Evolutionary conservation across 2,329 filamentous ascomycete genomes (phyloP).

Genomic region (Alternaria alternata): DNA sequence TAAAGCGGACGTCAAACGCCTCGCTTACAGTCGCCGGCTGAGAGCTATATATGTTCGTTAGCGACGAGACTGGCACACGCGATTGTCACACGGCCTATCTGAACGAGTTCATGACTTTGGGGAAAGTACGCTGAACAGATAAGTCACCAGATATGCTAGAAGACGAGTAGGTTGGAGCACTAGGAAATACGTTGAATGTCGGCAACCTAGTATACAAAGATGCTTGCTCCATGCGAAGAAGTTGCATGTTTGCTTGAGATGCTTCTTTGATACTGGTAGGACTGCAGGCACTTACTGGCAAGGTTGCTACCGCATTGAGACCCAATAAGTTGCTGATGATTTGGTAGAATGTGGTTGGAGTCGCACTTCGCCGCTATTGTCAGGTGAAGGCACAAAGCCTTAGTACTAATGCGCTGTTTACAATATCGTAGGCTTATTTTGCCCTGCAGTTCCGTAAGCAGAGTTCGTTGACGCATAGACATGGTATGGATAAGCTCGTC

Average conservation of each 20-base stretch:
- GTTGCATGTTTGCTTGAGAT: neutral
- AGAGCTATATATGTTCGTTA: constrained; percentile 19
- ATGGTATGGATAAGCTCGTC: too few species aligned
- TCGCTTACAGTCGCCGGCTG: constrained; percentile 22
- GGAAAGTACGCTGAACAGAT: neutral
- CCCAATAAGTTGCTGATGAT: neutral
- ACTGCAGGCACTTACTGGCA: constrained; percentile 14
- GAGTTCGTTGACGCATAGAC: neutral
- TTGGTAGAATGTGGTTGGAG: neutral
- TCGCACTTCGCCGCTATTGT: neutral
- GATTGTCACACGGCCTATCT: neutral
- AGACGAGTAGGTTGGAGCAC: neutral
- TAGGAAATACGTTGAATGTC: neutral
- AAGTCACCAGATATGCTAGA: neutral
- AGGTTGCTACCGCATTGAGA: constrained; percentile 24
- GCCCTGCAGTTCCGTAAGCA: constrained; percentile 14
- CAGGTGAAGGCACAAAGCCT: neutral
- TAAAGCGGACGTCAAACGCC: constrained; percentile 27
- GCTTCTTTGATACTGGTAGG: neutral
- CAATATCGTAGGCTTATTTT: neutral
- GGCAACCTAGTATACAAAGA: neutral
- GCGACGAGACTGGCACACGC: neutral
- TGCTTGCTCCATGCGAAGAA: neutral
- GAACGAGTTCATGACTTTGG: neutral
- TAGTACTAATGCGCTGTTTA: neutral